Conservation (phyloP, 2,329 filamentous ascomycete species). For the Byssothecium circinans region DNA sequence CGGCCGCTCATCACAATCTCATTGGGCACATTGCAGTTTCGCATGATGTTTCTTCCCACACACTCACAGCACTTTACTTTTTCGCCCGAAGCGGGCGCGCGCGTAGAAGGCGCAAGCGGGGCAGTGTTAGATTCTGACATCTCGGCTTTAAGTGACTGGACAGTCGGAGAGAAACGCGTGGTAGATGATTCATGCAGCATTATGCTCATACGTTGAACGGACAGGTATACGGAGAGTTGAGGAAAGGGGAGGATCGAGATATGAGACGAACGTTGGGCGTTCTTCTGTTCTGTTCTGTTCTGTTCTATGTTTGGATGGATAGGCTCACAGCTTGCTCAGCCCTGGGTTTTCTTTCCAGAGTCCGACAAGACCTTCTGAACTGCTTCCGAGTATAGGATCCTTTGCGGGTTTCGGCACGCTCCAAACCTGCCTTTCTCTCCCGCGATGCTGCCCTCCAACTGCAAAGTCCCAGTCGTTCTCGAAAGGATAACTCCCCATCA, state of each 20-base stretch:
- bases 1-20: background rate
- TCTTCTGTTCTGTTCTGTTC: too few relatives aligned
- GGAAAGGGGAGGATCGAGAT: background rate
- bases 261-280: too few relatives aligned
- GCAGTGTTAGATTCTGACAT: background rate
- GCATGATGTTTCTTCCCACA: background rate
- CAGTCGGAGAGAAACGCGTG: background rate
- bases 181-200: background rate
- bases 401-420: conserved; percentile 46
- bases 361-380: conserved; percentile 41
- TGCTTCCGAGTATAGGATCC: conserved; percentile 53
- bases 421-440: conserved; percentile 51
- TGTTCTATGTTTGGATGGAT: background rate
- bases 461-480: conserved; percentile 56
- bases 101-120: background rate
- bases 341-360: conserved; percentile 30
- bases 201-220: background rate
- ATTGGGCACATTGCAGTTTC: background rate
- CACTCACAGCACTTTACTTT: background rate
- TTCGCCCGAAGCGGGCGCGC: background rate
- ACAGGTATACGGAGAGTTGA: background rate
- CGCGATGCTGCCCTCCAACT: conserved; percentile 49
- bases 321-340: conserved; percentile 1
- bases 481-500: conserved; percentile 61
- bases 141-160: background rate